Evolutionary conservation across 768 basidiomycete species (phyloP), one percentile per base, ranked within the genome.

Genomic region (Termitomyces sp.): DNA sequence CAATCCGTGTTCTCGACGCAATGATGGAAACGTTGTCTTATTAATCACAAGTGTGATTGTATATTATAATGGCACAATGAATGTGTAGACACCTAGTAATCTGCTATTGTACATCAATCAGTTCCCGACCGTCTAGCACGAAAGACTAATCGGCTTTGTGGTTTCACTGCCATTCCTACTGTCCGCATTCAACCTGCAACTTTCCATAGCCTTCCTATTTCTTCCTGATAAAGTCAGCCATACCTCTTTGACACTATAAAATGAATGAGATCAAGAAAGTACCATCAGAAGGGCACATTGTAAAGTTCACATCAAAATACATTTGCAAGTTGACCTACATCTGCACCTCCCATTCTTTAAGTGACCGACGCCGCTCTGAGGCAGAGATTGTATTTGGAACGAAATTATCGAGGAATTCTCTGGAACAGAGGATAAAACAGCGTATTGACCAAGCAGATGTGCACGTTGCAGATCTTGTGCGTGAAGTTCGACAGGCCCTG

Each of bases 1-100:
- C 88, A 2, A 78, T 98, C 62, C 82, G 93, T 53, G 77, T 97
- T 43, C 70, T 95, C 59, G 94, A 96, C 67, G 89, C 86, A 26
- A 75, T 95, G 12, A 79, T 95, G 50, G 90, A 95, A 70, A 94
- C 93, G 3, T 76, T 96, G 65, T 72, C 79, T 30, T 96, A 87
- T 70, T 92, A 50, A 38, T 18, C 23, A n/a, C 36, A 40, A 28
- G 50, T 26, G 35, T 30, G 18, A 41, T 13, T 54, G 14, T 49
- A 20, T 36, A 36, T 43, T 30, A 54, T 54, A 7, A 41, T 32
- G 26, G 16, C 38, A 20, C 28, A 18, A 13, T 40, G 52, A 53
- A 12, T 53, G 52, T 30, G 32, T 30, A 54, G 52, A 41, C 52
- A 30, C 40, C 33, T 4, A 50, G 5, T 18, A 43, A 7, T 18